Evolutionary conservation across 306 rosid genomes (phyloP).

Genomic region (Lupinus albus): DNA sequence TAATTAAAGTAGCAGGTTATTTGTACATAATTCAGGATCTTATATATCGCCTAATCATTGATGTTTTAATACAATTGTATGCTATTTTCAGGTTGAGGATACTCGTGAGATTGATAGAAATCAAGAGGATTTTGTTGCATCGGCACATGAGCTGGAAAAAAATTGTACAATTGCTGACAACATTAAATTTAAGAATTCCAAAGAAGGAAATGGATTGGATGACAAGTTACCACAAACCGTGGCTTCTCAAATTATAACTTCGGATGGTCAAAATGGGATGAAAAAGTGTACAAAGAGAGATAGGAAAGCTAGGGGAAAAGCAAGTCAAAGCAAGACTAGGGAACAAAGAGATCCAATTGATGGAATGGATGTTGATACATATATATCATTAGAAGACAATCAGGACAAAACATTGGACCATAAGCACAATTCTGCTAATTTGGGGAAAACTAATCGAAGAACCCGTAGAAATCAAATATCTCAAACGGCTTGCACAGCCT

Average conservation of each 20-base stretch:
- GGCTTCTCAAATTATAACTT: constrained; percentile 41
- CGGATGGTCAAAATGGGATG: constrained; percentile 38
- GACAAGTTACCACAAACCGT: constrained; percentile 20
- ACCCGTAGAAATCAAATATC: constrained; percentile 35
- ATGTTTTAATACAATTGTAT: constrained; percentile 18
- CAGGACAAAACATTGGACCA: constrained; percentile 36
- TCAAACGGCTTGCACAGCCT: constrained; percentile 42
- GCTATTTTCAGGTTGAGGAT: constrained; percentile 58
- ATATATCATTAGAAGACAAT: constrained; percentile 36
- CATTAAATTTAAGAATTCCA: constrained; percentile 31
- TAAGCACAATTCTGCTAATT: constrained; percentile 30
- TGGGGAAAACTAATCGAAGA: constrained; percentile 46
- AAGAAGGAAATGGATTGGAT: constrained; percentile 41
- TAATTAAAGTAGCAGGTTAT: constrained; percentile 13
- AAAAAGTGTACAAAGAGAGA: constrained; percentile 49
- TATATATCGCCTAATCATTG: constrained; percentile 13
- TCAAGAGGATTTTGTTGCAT: constrained; percentile 43
- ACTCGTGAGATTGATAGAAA: constrained; percentile 38
- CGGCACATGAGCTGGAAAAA: constrained; percentile 34
- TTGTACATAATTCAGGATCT: constrained; percentile 21
- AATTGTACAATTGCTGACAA: constrained; percentile 34
- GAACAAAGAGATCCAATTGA: constrained; percentile 24
- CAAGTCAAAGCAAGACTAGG: constrained; percentile 33
- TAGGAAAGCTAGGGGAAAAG: constrained; percentile 42
- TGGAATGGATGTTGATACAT: constrained; percentile 33